Evolutionary conservation across 306 rosid species (phyloP), one percentile per base, ranked within the genome.

Genomic region (Casuarina cunninghamiana): DNA sequence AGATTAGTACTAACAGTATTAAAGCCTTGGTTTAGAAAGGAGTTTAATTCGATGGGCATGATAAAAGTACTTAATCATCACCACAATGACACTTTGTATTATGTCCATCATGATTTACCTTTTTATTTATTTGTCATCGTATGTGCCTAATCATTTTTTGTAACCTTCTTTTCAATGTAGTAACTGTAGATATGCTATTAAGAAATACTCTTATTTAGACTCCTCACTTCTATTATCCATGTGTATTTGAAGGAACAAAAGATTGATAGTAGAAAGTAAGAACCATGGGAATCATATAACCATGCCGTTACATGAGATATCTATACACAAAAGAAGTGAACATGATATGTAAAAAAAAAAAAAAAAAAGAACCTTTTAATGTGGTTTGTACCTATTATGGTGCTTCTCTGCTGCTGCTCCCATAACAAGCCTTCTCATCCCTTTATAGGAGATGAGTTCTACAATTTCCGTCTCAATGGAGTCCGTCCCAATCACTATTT

Each of bases 341-440:
- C 5, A 51, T 1, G 71, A 6, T 38, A 80, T 69, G 74, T 26
- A 26, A 26, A 26, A 26, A 26, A 26, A 51, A 71, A 37, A 48
- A 26, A 1, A 41, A n/a, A n/a, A n/a, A n/a, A n/a, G n/a, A n/a
- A n/a, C n/a, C 5, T 2, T 48, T 39, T 50, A 37, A 72, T 49
- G 54, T 81, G 75, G 76, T 57, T 66, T 82, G 63, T 79, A 92
- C 98, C 87, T 88, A 54, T 88, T 87, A 77, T 89, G 75, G 83
- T 62, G 67, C 82, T 79, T 95, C 83, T 95, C 93, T 71, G 86
- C 86, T 43, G 97, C 97, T 73, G 96, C 98, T 82, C 98, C 97
- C 97, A 95, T 95, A 50, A 92, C 90, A 74, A 95, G 96, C 61
- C 79, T 85, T 58, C 75, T 83, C 68, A 95, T 88, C 73, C 79